Conservation (phyloP, 148 eudicot species). For the Camellia lanceoleosa region DNA sequence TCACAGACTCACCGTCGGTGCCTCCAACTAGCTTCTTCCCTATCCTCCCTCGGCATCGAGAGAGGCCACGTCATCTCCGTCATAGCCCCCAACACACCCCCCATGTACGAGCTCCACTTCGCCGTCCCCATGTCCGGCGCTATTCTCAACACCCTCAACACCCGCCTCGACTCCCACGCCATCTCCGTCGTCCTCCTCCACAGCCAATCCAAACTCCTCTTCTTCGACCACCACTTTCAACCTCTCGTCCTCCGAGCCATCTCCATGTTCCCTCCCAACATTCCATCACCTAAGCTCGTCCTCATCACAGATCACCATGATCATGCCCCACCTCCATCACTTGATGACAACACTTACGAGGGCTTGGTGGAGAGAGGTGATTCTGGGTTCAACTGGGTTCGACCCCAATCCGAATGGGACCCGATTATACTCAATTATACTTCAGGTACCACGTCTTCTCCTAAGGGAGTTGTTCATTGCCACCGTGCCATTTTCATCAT, state of each 20-base stretch:
- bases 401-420: conserved; percentile 34
- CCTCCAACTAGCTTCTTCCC: conserved; percentile 50
- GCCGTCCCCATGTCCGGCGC: conserved; percentile 47
- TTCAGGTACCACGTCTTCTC: conserved; percentile 61
- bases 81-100: conserved; percentile 45
- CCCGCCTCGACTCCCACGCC: conserved; percentile 37
- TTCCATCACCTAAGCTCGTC: neutral
- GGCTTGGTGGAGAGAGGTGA: conserved; percentile 28
- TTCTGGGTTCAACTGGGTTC: conserved; percentile 29
- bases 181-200: conserved; percentile 34
- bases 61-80: conserved; percentile 40
- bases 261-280: conserved; percentile 19
- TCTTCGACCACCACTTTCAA: conserved; percentile 23
- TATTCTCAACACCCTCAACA: conserved; percentile 38
- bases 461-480: conserved; percentile 50
- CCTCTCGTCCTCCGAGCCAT: conserved; percentile 28
- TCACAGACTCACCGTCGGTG: conserved; percentile 50
- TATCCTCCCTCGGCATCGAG: conserved; percentile 23
- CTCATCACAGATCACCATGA: conserved; percentile 24
- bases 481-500: conserved; percentile 36
- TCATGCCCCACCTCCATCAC: conserved; percentile 20
- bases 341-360: conserved; percentile 18
- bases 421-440: conserved; percentile 49
- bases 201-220: conserved; percentile 30
- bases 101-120: conserved; percentile 52